Evolutionary conservation across 139 green algal genomes (phyloP), one percentile per base, ranked within the genome.

Genomic region (Picochlorum costavermella): DNA sequence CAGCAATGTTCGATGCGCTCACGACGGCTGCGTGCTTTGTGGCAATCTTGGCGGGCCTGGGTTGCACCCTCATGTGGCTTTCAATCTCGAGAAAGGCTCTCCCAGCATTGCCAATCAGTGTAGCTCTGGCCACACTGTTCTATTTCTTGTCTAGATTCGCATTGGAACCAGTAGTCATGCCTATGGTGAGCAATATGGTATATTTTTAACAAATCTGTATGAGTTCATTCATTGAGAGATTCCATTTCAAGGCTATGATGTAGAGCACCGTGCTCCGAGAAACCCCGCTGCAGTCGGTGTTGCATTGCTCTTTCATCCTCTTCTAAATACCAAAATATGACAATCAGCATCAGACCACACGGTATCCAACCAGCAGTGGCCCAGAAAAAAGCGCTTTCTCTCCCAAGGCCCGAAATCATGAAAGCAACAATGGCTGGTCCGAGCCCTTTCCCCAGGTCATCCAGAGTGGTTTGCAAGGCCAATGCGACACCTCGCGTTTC

Each of bases 1-100:
- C 93, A 5, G 87, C 91, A 5, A 95, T 96, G 86, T 96, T 95
- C 67, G 92, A 98, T 71, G 83, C 88, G 69, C 87, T 97, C 68
- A 96, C 89, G 13, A 89, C 91, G 11, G 71, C 83, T 62, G 70
- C 64, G 10, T 83, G 79, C 26, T 95, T 86, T 67, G 51, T 91
- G 10, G 83, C 82, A 26, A 85, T 95, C 50, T 71, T 92, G 3
- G 72, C 85, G 8, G 91, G 91, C 10, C 74, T 97, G 46, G 86
- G 78, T 16, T 71, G 82, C 20, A 96, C 90, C 43, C 76, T 96
- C 45, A 49, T 95, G 66, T 82, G 86, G 76, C 84, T 95, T 40
- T 84, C 88, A 6, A n/a, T 96, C 25, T 75, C 68, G 10, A 66
- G 77, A 45, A 84, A 88, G 51, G 93, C 93, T 20, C 72, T 98